phyloP scores from a whole-genome alignment of 768 basidiomycete species.

The Basidioascus undulatus region DNA sequence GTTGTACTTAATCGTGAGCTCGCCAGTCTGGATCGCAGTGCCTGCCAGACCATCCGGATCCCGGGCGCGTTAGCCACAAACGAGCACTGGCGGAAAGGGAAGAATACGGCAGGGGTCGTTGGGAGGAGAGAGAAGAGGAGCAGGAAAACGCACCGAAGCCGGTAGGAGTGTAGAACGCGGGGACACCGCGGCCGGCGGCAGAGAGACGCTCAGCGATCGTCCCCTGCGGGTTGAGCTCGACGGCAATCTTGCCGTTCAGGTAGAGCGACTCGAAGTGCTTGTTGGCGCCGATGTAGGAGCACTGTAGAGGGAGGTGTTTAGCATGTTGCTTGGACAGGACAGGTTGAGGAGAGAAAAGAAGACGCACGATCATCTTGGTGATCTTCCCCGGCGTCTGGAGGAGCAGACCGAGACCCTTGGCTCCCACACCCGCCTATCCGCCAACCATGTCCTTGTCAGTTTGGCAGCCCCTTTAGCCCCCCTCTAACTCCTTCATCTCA shows the following conservation, averaged over 20 bases:
- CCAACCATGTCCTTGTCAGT: too few relatives aligned
- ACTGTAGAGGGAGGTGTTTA: too few relatives aligned
- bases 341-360: too few relatives aligned
- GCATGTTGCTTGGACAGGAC: too few relatives aligned
- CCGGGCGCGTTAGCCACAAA: too few relatives aligned
- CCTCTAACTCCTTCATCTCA: too few relatives aligned
- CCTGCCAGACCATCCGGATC: slow-evolving; percentile 23
- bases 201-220: slow-evolving; percentile 71
- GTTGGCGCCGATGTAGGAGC: slow-evolving; percentile 58
- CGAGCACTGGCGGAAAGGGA: too few relatives aligned
- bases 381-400: slow-evolving; percentile 36
- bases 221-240: slow-evolving; percentile 80
- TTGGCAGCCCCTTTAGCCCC: slow-evolving; percentile 12
- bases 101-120: too few relatives aligned
- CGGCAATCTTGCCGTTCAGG: slow-evolving; percentile 42
- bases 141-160: slow-evolving; percentile 30
- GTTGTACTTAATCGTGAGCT: slow-evolving; percentile 56
- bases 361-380: slow-evolving; percentile 56
- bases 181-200: slow-evolving; percentile 72
- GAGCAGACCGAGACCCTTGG: slow-evolving; percentile 40
- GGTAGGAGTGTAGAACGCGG: slow-evolving; percentile 81
- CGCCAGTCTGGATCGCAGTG: slow-evolving; percentile 56
- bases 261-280: slow-evolving; percentile 52
- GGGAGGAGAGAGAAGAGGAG: too few relatives aligned
- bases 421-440: slow-evolving; percentile 23